phyloP scores from a whole-genome alignment of 352 stramenopile species.

The Globisporangium acanthophoron region DNA sequence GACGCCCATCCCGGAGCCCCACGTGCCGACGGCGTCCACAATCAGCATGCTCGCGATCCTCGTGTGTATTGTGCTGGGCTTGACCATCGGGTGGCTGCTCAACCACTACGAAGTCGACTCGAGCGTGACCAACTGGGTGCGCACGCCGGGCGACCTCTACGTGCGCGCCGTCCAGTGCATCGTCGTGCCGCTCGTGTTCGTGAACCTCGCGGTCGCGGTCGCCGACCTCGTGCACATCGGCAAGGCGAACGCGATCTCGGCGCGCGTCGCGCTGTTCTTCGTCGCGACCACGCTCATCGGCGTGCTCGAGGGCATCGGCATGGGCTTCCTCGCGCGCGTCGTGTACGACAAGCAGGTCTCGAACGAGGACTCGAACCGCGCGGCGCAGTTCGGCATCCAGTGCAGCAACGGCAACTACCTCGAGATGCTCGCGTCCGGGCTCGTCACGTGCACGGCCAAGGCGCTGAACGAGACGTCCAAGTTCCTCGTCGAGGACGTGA shows the following conservation, averaged over 20 bases:
- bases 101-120: conserved; percentile 44
- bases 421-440: conserved; percentile 34
- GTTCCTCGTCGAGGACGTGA: conserved; percentile 59
- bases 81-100: conserved; percentile 36
- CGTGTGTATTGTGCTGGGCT: conserved; percentile 36
- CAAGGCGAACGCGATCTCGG: conserved; percentile 33
- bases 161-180: conserved; percentile 72
- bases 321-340: conserved; percentile 41
- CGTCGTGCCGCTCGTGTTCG: conserved; percentile 74
- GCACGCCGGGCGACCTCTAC: conserved; percentile 67
- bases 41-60: conserved; percentile 50
- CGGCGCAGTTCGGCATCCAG: conserved; percentile 67
- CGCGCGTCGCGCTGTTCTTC: conserved; percentile 40
- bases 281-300: conserved; percentile 39
- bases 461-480: conserved; percentile 27
- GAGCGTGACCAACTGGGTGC: conserved; percentile 53
- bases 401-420: conserved; percentile 70
- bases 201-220: conserved; percentile 66
- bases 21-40: conserved; percentile 18
- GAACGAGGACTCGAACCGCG: conserved; percentile 18
- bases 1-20: background rate
- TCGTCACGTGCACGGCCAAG: conserved; percentile 53
- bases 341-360: conserved; percentile 30
- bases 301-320: conserved; percentile 49
- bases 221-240: conserved; percentile 58